Percentiles rank a stretch among this genome's conserved stretches.
phyloP scores from a whole-genome alignment of 371 early-diverging fungal genomes.

The Syncephalastrum monosporum region DNA sequence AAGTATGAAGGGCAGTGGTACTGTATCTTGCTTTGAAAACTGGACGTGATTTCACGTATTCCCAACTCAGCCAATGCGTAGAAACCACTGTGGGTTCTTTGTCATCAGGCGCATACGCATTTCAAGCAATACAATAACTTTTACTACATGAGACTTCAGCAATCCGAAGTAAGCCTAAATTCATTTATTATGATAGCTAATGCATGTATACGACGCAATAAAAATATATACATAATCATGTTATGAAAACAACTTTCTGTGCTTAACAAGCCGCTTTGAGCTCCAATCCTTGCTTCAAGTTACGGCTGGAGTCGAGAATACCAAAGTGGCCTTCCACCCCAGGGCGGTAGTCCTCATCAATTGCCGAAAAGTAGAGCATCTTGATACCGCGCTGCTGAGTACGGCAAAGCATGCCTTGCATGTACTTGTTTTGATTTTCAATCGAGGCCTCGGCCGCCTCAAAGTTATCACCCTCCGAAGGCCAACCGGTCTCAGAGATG shows the following conservation, averaged over 20 bases:
- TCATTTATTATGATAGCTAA: too few species aligned
- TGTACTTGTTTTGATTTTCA: conserved; percentile 44
- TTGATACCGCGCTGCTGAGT: conserved; percentile 47
- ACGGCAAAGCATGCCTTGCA: conserved; percentile 43
- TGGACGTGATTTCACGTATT: too few species aligned
- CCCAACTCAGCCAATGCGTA: too few species aligned
- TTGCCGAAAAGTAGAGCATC: conserved; percentile 59
- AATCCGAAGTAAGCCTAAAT: too few species aligned
- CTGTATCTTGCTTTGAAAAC: too few species aligned
- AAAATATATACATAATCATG: too few species aligned
- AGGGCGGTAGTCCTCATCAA: conserved; percentile 60
- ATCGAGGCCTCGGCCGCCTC: conserved; percentile 49
- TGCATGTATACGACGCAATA: too few species aligned
- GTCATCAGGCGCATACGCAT: too few species aligned
- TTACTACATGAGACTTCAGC: too few species aligned
- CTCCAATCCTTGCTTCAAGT: conserved; percentile 18
- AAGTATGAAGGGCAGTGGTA: too few species aligned
- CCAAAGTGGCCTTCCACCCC: conserved; percentile 65
- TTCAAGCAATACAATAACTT: too few species aligned
- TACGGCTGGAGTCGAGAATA: conserved; percentile 29
- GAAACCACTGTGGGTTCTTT: too few species aligned
- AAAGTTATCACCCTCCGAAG: conserved; percentile 53
- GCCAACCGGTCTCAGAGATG: conserved; percentile 74
- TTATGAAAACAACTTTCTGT: not conserved
- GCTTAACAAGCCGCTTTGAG: conserved; percentile 7